Evolutionary conservation across 1,284 basidiomycete species (phyloP).

Genomic region (Mycosarcoma maydis): DNA sequence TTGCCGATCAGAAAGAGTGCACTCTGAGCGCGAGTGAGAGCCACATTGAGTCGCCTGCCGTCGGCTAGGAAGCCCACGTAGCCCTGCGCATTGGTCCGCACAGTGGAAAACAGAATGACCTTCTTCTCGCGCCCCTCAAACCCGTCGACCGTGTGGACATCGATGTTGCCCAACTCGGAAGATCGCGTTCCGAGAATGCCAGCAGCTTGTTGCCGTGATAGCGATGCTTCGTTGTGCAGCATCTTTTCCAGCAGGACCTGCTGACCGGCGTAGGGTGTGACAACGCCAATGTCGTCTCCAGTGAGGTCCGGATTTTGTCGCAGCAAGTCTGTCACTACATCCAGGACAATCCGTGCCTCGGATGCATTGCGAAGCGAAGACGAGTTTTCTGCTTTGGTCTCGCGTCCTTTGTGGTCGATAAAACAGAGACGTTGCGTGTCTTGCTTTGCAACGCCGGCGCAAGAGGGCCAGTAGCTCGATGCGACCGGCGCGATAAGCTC

Average conservation of each 20-base stretch:
- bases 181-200: conserved; percentile 17
- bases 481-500: conserved; percentile 35
- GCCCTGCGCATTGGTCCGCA: conserved; percentile 76
- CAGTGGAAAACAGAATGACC: conserved; percentile 90
- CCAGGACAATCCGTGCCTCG: conserved; percentile 64
- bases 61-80: conserved; percentile 90
- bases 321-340: conserved; percentile 57
- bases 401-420: conserved; percentile 47
- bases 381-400: conserved; percentile 46
- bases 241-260: conserved; percentile 54
- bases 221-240: conserved; percentile 43
- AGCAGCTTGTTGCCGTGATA: conserved; percentile 21
- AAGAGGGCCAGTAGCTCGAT: conserved; percentile 40
- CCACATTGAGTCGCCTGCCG: conserved; percentile 94
- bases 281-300: conserved; percentile 61
- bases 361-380: conserved; percentile 52
- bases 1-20: conserved; percentile 91
- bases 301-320: conserved; percentile 46
- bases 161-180: conserved; percentile 71
- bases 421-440: conserved; percentile 38
- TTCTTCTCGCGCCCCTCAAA: conserved; percentile 97
- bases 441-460: neutral
- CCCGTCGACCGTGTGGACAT: conserved; percentile 92
- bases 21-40: conserved; percentile 88
- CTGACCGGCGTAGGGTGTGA: conserved; percentile 63